Percentiles rank a stretch among this genome's conserved stretches.
Conservation (phyloP, 805 yeast genomes). For the Torulaspora indica region DNA sequence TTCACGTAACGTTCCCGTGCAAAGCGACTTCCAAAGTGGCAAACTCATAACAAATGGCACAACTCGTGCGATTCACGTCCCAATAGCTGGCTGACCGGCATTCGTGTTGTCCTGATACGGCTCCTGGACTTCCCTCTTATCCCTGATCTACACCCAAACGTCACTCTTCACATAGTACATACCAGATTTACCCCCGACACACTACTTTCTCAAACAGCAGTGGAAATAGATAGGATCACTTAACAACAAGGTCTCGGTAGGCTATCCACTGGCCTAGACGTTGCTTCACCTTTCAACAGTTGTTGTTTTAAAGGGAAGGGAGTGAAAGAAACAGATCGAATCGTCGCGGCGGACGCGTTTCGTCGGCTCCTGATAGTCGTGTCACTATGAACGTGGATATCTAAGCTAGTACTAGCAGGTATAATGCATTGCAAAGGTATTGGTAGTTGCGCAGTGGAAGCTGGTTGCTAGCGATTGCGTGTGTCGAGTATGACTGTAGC, state of each 20-base stretch:
- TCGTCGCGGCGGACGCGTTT: slow-evolving; percentile 4
- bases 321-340: slow-evolving; percentile 4
- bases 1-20: slow-evolving; percentile 3
- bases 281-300: neutral
- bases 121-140: too few relatives aligned
- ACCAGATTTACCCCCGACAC: slow-evolving; percentile 1
- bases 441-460: neutral
- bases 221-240: neutral
- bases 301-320: slow-evolving; percentile 3
- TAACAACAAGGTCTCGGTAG: slow-evolving; percentile 1
- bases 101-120: too few relatives aligned
- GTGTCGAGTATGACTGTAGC: neutral
- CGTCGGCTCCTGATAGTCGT: neutral
- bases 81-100: too few relatives aligned
- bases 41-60: too few relatives aligned
- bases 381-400: neutral
- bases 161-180: slow-evolving; percentile 1
- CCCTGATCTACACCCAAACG: too few relatives aligned
- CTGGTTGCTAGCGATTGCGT: too few relatives aligned
- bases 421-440: neutral
- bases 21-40: neutral
- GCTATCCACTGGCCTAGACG: neutral
- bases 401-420: neutral
- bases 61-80: too few relatives aligned
- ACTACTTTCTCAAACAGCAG: neutral